Conservation (phyloP, 2,329 filamentous ascomycete genomes). For the Fusarium burgessii region DNA sequence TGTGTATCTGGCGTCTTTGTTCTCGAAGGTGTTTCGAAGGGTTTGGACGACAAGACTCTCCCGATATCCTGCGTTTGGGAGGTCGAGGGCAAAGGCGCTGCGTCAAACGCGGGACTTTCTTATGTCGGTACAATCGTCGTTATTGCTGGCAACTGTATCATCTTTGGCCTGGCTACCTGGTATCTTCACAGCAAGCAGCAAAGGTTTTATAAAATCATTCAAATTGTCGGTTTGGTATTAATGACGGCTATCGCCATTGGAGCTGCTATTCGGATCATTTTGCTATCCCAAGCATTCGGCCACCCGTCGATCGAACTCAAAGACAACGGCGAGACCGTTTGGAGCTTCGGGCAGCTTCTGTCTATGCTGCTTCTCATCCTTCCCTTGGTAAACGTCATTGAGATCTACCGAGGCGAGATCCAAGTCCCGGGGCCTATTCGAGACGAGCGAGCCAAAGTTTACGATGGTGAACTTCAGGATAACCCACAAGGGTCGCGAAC, state of each 20-base stretch:
- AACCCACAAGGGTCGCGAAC: constrained; percentile 52
- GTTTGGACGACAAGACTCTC: constrained; percentile 63
- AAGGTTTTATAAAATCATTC: constrained; percentile 66
- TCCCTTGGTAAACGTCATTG: constrained; percentile 32
- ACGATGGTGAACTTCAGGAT: constrained; percentile 57
- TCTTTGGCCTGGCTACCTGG: constrained; percentile 72
- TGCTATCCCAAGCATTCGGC: constrained; percentile 70
- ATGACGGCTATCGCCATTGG: constrained; percentile 69
- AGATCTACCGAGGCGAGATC: constrained; percentile 37
- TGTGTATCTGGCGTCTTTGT: constrained; percentile 68
- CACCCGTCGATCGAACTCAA: constrained; percentile 43
- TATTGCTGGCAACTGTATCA: constrained; percentile 67
- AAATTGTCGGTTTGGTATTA: constrained; percentile 65
- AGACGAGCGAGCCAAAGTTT: constrained; percentile 54
- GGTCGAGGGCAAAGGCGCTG: constrained; percentile 51
- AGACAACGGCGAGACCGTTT: constrained; percentile 41
- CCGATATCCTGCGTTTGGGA: constrained; percentile 73
- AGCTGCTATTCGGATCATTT: constrained; percentile 67
- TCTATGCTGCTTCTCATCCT: constrained; percentile 43
- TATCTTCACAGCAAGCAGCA: constrained; percentile 70
- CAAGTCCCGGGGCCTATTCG: constrained; percentile 56
- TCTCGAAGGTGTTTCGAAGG: constrained; percentile 64
- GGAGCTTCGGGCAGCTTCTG: constrained; percentile 44
- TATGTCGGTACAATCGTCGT: constrained; percentile 71
- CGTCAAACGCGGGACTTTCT: constrained; percentile 59